These are phyloP conservation scores for Penicillium tannophilum DNA, from an alignment of 495 filamentous ascomycete genomes.

Conservation along the genomic window DNA sequence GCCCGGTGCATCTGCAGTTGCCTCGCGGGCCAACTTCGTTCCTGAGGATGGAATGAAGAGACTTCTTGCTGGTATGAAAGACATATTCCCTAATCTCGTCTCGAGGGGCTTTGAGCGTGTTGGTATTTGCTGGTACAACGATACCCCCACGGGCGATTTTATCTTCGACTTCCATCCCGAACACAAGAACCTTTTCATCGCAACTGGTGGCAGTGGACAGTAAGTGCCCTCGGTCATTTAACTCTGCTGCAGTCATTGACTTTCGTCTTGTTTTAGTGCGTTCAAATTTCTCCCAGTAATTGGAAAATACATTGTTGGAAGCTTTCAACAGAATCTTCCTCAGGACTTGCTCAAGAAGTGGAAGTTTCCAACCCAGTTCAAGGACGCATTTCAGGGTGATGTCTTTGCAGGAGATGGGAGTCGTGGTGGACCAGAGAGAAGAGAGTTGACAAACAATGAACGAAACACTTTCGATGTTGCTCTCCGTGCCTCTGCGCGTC, in stretches of 20 bases:
- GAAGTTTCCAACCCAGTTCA: constrained; percentile 35
- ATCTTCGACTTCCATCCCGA: constrained; percentile 71
- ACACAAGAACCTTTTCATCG: constrained; percentile 66
- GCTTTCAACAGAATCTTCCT: constrained; percentile 37
- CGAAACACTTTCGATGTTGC: constrained; percentile 20
- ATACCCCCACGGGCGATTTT: constrained; percentile 75
- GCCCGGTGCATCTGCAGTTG: constrained; percentile 24
- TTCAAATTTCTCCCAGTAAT: constrained; percentile 55
- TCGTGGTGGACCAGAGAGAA: constrained; percentile 33
- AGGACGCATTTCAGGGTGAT: constrained; percentile 25
- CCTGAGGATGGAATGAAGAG: constrained; percentile 59
- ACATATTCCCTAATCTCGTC: constrained; percentile 59
- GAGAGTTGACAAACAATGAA: constrained; percentile 31
- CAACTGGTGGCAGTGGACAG: constrained; percentile 79
- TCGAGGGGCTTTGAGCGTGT: constrained; percentile 62
- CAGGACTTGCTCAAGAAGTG: constrained; percentile 40
- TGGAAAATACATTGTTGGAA: constrained; percentile 45
- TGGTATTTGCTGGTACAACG: constrained; percentile 83
- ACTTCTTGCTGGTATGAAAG: constrained; percentile 55
- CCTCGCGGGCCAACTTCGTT: constrained; percentile 33
- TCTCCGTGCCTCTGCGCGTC: constrained; percentile 19
- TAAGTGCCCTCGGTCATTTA: constrained; percentile 20
- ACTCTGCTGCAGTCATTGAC: not conserved
- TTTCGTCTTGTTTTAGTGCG: constrained; percentile 19
- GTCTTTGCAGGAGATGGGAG: constrained; percentile 36